Percentiles rank a stretch among this genome's conserved stretches.
These are phyloP conservation scores for Galerina marginata DNA, from an alignment of 768 basidiomycete genomes.

Conservation along the genomic window DNA sequence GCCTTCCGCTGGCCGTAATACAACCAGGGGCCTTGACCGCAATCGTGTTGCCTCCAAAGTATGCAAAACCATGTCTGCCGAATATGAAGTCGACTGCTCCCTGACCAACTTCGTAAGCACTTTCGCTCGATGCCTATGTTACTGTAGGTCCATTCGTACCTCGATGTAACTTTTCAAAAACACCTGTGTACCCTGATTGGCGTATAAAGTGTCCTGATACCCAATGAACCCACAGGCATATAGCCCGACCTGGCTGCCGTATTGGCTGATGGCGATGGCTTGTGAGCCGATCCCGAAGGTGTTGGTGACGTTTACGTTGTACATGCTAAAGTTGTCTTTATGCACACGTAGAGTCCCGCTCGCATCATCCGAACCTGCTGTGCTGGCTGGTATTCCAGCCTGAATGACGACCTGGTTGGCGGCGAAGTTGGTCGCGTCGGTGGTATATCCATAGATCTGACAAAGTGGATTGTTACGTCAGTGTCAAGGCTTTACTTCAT, in stretches of 20 bases:
- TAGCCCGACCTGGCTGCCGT: conserved; percentile 46
- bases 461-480: background rate
- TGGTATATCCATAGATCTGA: conserved; percentile 46
- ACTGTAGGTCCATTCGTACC: conserved; percentile 23
- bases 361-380: conserved; percentile 34
- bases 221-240: conserved; percentile 51
- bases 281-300: conserved; percentile 47
- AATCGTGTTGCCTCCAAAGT: conserved; percentile 54
- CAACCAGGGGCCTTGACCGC: conserved; percentile 45
- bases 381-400: conserved; percentile 28
- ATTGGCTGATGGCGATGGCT: conserved; percentile 53
- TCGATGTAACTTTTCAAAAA: conserved; percentile 52
- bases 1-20: conserved; percentile 52
- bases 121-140: background rate
- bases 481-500: background rate
- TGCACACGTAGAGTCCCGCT: conserved; percentile 53
- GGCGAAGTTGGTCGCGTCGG: conserved; percentile 31
- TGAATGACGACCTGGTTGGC: conserved; percentile 37
- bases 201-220: conserved; percentile 51
- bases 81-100: conserved; percentile 55
- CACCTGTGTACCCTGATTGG: conserved; percentile 52
- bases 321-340: conserved; percentile 49
- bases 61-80: conserved; percentile 45
- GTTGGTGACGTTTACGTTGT: conserved; percentile 54
- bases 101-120: conserved; percentile 17